phyloP scores from a whole-genome alignment of 1,139 yeast species.

The Candida glucosophila region DNA sequence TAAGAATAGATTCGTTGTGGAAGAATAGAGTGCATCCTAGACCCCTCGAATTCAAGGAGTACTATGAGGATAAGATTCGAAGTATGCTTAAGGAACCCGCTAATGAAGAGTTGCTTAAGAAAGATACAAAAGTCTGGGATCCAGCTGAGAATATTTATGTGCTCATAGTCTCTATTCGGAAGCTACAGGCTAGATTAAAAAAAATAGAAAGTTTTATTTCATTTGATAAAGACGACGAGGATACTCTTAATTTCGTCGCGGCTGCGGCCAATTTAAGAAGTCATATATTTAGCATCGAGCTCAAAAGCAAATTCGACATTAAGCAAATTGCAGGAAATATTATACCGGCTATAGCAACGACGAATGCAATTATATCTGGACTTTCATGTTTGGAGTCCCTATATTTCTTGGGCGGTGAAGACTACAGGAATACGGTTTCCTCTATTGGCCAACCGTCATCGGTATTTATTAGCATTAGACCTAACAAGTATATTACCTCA shows the following conservation, averaged over 20 bases:
- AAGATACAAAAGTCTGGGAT: constrained; percentile 61
- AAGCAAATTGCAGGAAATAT: constrained; percentile 96
- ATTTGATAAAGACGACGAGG: constrained; percentile 94
- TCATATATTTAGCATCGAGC: constrained; percentile 58
- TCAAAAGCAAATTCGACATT: constrained; percentile 74
- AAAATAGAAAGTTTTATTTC: constrained; percentile 40
- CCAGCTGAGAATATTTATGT: constrained; percentile 56
- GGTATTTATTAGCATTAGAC: constrained; percentile 59
- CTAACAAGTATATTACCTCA: constrained; percentile 61
- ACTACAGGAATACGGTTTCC: constrained; percentile 8
- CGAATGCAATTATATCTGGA: constrained; percentile 93
- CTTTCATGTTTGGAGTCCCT: constrained; percentile 69
- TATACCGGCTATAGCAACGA: constrained; percentile 97
- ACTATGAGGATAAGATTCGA: constrained; percentile 8
- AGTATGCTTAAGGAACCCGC: constrained; percentile 5
- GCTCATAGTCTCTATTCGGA: constrained; percentile 40
- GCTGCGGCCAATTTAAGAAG: constrained; percentile 85
- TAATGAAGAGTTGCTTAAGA: constrained; percentile 16
- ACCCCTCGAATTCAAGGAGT: constrained; percentile 38
- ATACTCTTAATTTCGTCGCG: constrained; percentile 79
- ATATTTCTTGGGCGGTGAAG: constrained; percentile 27
- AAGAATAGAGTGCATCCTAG: constrained; percentile 57
- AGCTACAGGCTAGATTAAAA: constrained; percentile 42
- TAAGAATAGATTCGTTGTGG: constrained; percentile 73
- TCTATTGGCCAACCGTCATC: constrained; percentile 29